Percentiles rank a stretch among this genome's conserved stretches.
phyloP scores from a whole-genome alignment of 345 rosid genomes.

The Melaleuca quinquenervia region DNA sequence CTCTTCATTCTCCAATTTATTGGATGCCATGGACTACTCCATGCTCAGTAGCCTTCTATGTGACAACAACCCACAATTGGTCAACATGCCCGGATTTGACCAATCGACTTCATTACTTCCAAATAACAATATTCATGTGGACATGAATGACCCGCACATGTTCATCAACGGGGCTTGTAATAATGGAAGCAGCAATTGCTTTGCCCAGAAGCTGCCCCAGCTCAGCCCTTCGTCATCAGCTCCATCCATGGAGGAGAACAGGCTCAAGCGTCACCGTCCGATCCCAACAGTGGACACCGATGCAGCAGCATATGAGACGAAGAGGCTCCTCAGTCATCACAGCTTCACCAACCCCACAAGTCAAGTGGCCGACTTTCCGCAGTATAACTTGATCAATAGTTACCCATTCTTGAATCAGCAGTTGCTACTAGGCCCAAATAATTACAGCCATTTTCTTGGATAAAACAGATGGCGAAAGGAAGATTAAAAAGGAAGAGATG shows the following conservation, averaged over 20 bases:
- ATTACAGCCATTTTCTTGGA: background rate
- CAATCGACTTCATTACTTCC: background rate
- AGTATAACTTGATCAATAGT: constrained; percentile 25
- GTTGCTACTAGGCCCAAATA: background rate
- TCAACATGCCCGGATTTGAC: background rate
- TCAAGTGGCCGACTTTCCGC: constrained; percentile 23
- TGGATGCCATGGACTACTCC: constrained; percentile 69
- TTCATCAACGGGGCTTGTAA: constrained; percentile 5
- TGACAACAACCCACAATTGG: constrained; percentile 26
- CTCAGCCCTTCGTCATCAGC: constrained; percentile 26
- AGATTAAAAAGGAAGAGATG: background rate
- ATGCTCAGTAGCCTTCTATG: constrained; percentile 40
- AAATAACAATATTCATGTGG: background rate
- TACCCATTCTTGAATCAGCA: constrained; percentile 4
- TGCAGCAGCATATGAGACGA: background rate
- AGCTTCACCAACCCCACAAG: background rate
- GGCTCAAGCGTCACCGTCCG: constrained; percentile 39
- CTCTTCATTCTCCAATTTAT: constrained; percentile 60
- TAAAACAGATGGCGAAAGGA: background rate
- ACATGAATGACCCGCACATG: constrained; percentile 7
- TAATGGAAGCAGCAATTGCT: constrained; percentile 10
- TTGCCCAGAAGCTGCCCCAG: constrained; percentile 35
- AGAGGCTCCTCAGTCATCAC: background rate
- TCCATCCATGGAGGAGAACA: constrained; percentile 4
- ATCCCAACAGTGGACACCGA: background rate